Evolutionary conservation across 352 stramenopile genomes (phyloP), one percentile per base, ranked within the genome.

Genomic region (Phytophthora litchii): DNA sequence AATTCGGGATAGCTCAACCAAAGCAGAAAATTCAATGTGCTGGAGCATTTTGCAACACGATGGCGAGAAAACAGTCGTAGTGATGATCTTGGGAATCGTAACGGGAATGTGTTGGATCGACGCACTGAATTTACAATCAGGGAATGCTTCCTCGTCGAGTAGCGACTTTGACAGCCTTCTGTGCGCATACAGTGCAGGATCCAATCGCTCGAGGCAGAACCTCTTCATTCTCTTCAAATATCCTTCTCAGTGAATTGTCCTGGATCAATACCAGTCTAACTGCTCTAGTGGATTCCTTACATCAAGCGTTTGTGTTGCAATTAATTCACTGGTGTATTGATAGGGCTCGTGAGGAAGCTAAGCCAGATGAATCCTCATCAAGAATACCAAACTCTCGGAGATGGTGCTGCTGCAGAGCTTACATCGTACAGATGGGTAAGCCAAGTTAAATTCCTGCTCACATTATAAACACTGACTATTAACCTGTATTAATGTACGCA

Each of bases 171-270:
- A 64, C 31, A 53, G 36, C 29, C 78, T 87, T 9, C 29, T 75
- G 8, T 91, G 82, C 47, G 67, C 66, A 14, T 89, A 89, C 61
- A 86, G 70, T 34, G 71, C 76, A 8, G 64, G 74, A 16, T 73
- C 71, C 0, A 72, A 89, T 42, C 79, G 79, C 17, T 82, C 74
- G 27, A 66, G 79, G 9, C 67, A 87, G 46, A 69, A 78, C 19
- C 73, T 87, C 58, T 91, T 89, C 69, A 35, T 89, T 47, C 56
- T 88, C 8, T 73, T 87, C 67, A 88, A 89, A 91, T 91, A 91
- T 91, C 82, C 78, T 86, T 67, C 50, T 29, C 19, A 17, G 42
- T 21, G n/a, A 20, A 34, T 34, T 16, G n/a, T 11, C 7, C 41
- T 16, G 37, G 25, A 12, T 10, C 17, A 3, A 41, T 5, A 6